A percentile compares a stretch with the other conserved stretches of the same genome.
These are phyloP conservation scores for Euphorbia pulcherrima DNA, from an alignment of 345 rosid genomes.

Conservation along the genomic window DNA sequence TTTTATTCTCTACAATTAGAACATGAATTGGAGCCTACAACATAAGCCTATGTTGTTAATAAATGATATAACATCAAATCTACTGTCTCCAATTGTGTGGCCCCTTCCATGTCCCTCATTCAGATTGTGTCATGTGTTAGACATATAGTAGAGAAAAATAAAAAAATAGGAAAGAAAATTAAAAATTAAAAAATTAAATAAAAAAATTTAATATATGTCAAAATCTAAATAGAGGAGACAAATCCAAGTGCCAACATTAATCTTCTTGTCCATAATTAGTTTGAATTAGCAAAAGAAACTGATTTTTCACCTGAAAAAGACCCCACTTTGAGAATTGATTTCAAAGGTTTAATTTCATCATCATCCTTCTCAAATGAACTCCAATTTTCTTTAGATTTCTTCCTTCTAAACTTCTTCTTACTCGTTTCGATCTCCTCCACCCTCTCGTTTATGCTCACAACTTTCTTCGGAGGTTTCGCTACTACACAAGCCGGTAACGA, in stretches of 20 bases:
- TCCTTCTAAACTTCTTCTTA: conserved; percentile 30
- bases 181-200: too few species aligned
- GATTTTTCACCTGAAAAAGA: conserved; percentile 28
- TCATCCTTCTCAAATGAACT: conserved; percentile 24
- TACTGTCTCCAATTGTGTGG: too few species aligned
- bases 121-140: too few species aligned
- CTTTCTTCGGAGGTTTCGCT: conserved; percentile 36
- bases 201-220: too few species aligned
- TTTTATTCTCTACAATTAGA: background rate
- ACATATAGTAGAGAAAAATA: too few species aligned
- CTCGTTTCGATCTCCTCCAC: conserved; percentile 36
- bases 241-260: too few species aligned
- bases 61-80: too few species aligned
- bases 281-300: background rate
- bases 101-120: too few species aligned
- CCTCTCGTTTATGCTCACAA: conserved; percentile 51
- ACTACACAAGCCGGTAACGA: conserved; percentile 2
- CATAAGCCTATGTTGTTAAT: background rate
- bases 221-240: too few species aligned
- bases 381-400: conserved; percentile 25
- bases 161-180: too few species aligned
- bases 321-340: conserved; percentile 43
- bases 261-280: background rate
- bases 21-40: too few species aligned
- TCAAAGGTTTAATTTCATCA: conserved; percentile 39